Evolutionary conservation across 129 eudicot species (phyloP).

Genomic region (Solidago caesia): DNA sequence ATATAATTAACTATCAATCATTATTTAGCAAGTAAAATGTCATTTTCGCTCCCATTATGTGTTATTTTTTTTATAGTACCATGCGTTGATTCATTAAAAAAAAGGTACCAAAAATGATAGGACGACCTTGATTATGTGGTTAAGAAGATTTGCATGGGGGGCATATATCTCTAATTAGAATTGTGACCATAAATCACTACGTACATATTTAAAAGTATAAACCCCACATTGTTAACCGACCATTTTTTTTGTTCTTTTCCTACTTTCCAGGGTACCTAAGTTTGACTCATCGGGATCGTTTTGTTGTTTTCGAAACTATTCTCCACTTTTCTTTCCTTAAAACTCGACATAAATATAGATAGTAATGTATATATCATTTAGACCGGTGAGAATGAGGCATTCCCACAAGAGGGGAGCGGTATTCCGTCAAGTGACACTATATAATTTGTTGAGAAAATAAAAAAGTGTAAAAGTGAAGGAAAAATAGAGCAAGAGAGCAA

Average conservation of each 20-base stretch:
- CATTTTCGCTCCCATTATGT: slow-evolving; percentile 15
- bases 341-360: too few relatives aligned
- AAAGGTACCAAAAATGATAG: slow-evolving; percentile 12
- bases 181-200: neutral
- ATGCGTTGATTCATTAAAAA: neutral
- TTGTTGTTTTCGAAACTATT: too few relatives aligned
- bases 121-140: neutral
- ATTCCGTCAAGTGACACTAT: too few relatives aligned
- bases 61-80: neutral
- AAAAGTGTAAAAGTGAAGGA: too few relatives aligned
- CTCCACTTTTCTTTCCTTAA: too few relatives aligned
- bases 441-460: too few relatives aligned
- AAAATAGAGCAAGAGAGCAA: too few relatives aligned
- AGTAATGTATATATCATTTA: too few relatives aligned
- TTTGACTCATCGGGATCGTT: neutral
- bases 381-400: too few relatives aligned
- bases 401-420: too few relatives aligned
- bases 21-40: slow-evolving; percentile 23
- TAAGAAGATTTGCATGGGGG: slow-evolving; percentile 26
- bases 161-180: neutral
- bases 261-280: neutral
- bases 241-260: neutral
- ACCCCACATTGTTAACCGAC: neutral
- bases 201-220: neutral
- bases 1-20: slow-evolving; percentile 17